These are phyloP conservation scores for Candida railenensis DNA, from an alignment of 805 yeast species.

Conservation along the genomic window DNA sequence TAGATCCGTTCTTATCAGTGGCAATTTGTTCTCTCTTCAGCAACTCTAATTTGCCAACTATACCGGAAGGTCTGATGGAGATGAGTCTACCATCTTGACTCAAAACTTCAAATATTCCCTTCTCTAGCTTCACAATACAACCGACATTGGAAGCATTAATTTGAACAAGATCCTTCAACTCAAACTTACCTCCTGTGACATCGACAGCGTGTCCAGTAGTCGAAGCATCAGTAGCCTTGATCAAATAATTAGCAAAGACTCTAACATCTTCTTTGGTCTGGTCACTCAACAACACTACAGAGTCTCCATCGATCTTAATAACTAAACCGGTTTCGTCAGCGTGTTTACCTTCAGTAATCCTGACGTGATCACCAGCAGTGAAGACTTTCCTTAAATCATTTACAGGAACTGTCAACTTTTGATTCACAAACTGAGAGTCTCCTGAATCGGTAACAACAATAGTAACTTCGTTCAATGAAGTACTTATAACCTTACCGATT, in stretches of 20 bases:
- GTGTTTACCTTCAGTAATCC: constrained; percentile 88
- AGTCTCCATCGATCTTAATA: constrained; percentile 75
- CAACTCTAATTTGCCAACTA: constrained; percentile 70
- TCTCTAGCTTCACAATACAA: constrained; percentile 85
- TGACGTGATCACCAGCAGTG: constrained; percentile 90
- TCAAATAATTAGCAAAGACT: constrained; percentile 87
- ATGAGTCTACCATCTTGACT: constrained; percentile 78
- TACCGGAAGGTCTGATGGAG: constrained; percentile 75
- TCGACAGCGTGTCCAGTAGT: constrained; percentile 24
- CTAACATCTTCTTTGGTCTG: constrained; percentile 86
- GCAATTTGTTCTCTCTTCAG: constrained; percentile 73
- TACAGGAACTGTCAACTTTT: constrained; percentile 77
- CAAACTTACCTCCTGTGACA: constrained; percentile 75
- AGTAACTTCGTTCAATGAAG: constrained; percentile 55
- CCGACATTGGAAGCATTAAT: constrained; percentile 85
- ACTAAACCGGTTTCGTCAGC: constrained; percentile 94
- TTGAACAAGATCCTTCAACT: constrained; percentile 86
- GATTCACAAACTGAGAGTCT: constrained; percentile 54
- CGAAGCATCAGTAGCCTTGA: constrained; percentile 87
- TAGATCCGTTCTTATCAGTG: constrained; percentile 81
- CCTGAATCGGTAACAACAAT: constrained; percentile 52
- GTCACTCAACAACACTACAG: constrained; percentile 86
- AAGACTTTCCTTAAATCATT: constrained; percentile 82
- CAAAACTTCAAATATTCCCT: constrained; percentile 77
- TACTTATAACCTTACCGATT: constrained; percentile 71